Percentiles rank a stretch among this genome's conserved stretches.
These are phyloP conservation scores for Cetradonia linearis DNA, from an alignment of 495 filamentous ascomycete genomes.

Conservation along the genomic window DNA sequence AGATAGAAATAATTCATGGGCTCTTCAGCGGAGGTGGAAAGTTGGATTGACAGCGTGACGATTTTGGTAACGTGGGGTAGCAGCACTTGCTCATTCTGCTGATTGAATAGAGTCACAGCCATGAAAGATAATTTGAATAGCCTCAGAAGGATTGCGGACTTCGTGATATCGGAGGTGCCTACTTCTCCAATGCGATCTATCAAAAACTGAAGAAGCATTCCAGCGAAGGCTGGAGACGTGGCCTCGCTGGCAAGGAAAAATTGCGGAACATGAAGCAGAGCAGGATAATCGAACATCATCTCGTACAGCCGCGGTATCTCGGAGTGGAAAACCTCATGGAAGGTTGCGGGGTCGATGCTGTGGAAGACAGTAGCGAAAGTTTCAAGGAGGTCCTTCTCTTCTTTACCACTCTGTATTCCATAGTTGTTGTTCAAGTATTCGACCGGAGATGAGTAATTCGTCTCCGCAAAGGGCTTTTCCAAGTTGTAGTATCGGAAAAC, in stretches of 20 bases:
- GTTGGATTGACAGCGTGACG: constrained; percentile 88
- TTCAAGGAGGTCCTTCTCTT: constrained; percentile 95
- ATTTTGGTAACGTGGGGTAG: constrained; percentile 94
- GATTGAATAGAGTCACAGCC: constrained; percentile 92
- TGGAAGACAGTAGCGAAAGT: constrained; percentile 98
- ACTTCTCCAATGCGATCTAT: constrained; percentile 96
- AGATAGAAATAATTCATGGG: constrained; percentile 99
- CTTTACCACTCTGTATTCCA: constrained; percentile 80
- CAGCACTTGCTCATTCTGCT: constrained; percentile 89
- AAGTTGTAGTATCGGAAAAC: constrained; percentile 95
- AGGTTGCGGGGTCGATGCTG: constrained; percentile 94
- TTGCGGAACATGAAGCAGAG: constrained; percentile 87
- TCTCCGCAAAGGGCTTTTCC: constrained; percentile 66
- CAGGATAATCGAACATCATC: constrained; percentile 95
- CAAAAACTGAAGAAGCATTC: constrained; percentile 92
- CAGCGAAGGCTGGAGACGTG: constrained; percentile 92
- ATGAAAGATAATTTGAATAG: constrained; percentile 99
- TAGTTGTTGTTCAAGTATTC: constrained; percentile 90
- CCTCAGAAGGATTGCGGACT: constrained; percentile 81
- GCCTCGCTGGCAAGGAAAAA: constrained; percentile 98
- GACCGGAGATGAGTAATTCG: constrained; percentile 64
- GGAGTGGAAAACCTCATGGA: constrained; percentile 95
- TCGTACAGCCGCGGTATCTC: constrained; percentile 95
- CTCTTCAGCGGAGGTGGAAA: constrained; percentile 90
- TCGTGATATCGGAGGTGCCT: constrained; percentile 78